These are phyloP conservation scores for Thymus mandschuricus DNA, from an alignment of 257 asterid genomes.

Conservation along the genomic window DNA sequence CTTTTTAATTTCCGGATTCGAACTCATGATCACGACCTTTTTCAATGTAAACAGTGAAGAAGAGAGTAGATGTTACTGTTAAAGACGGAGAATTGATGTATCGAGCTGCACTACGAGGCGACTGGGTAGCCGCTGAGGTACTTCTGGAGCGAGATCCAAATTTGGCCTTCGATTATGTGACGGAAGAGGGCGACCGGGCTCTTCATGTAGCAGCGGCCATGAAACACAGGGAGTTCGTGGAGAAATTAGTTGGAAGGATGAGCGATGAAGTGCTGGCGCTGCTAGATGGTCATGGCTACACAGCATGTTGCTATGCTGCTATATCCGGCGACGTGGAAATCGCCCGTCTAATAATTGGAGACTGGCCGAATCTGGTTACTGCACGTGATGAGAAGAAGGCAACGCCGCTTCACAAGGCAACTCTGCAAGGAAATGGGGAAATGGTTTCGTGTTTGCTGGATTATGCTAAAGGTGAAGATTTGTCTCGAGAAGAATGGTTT, in stretches of 20 bases:
- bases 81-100: slow-evolving; percentile 5
- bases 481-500: neutral
- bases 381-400: neutral
- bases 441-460: slow-evolving; percentile 30
- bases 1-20: no score
- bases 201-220: neutral
- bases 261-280: neutral
- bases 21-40: no score
- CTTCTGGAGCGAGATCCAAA: neutral
- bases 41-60: no score
- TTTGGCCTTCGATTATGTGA: neutral
- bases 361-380: no score
- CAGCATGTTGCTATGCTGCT: no score
- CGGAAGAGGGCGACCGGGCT: slow-evolving; percentile 14
- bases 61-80: no score
- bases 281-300: no score
- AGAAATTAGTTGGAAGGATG: neutral
- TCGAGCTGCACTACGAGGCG: no score
- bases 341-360: no score
- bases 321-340: no score
- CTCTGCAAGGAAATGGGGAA: neutral
- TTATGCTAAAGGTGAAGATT: neutral
- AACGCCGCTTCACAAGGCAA: slow-evolving; percentile 27
- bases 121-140: slow-evolving; percentile 1
- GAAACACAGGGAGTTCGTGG: slow-evolving; percentile 14